Evolutionary conservation across 83 land plant species (phyloP).

Genomic region (Diphasiastrum complanatum): DNA sequence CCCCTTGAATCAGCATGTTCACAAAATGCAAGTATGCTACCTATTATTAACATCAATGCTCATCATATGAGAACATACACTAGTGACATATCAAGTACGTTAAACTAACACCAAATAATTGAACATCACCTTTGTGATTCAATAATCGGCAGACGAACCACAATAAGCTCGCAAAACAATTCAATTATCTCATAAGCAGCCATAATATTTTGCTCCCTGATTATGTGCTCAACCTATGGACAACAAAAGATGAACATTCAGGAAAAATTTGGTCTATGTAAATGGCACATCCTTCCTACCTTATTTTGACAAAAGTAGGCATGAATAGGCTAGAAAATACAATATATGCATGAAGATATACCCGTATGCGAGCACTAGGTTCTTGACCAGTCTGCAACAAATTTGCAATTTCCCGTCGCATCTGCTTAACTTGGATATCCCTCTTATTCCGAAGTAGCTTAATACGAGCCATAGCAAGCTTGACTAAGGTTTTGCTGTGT

Average conservation of each 20-base stretch:
- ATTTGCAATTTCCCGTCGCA: constrained; percentile 20
- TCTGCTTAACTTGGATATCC: constrained; percentile 8
- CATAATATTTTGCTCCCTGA: constrained; percentile 69
- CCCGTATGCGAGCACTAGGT: constrained; percentile 19
- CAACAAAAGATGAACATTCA: not conserved
- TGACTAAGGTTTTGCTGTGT: constrained; percentile 21
- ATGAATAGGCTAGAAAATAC: not conserved
- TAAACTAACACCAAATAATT: no score
- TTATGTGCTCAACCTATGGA: constrained; percentile 79
- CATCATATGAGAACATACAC: no score
- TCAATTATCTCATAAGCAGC: constrained; percentile 73
- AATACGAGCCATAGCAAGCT: constrained; percentile 20
- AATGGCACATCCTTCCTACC: constrained; percentile 10
- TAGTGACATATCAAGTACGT: no score
- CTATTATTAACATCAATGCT: no score
- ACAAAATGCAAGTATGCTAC: no score
- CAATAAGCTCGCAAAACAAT: constrained; percentile 63
- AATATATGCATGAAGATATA: not conserved
- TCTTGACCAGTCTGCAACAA: constrained; percentile 23
- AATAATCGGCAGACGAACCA: constrained; percentile 58
- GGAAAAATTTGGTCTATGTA: not conserved
- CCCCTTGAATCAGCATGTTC: no score
- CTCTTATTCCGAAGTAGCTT: constrained; percentile 19
- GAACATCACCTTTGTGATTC: constrained; percentile 60
- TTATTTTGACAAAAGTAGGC: not conserved